Evolutionary conservation across 2,329 filamentous ascomycete genomes (phyloP), one percentile per base, ranked within the genome.

Genomic region (Aspergillus pseudotamarii): DNA sequence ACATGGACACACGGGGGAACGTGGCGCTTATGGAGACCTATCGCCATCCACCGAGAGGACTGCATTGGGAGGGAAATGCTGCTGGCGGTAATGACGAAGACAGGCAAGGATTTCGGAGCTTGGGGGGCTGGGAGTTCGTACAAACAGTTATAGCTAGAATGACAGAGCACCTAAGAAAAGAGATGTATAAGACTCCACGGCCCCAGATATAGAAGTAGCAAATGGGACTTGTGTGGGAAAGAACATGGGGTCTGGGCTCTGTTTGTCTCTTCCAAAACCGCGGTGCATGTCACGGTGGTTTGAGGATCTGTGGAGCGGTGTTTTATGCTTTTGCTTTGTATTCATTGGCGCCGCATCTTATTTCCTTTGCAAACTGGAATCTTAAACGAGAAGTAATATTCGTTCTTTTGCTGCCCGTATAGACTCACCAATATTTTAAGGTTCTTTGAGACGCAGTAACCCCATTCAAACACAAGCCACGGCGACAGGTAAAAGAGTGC

Each of bases 101-200:
- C 59, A 58, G 48, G 58, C 23, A 59, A 53, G 59, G 30, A 55
- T 57, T 63, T 43, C 26, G 30, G 30, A 55, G 46, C 10, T 53
- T 60, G 43, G 58, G 23, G 53, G 50, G 28, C 12, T 43, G 56
- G 65, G 67, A 34, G 21, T 69, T 66, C 78, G 68, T 79, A 81
- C 80, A 81, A 68, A 81, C 79, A 58, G 80, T 81, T 64, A 82
- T 77, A 61, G 77, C 76, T 66, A 81, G 68, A 61, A 82, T 81
- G 69, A 81, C 76, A 59, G 75, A 72, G 69, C 78, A 80, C 80
- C 80, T 82, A 76, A 45, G 71, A 64, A 66, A 48, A 67, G 61
- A 65, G 59, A 64, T 38, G 61, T 69, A 77, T 78, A 70, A 78
- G 75, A 76, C 68, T 71, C 66, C 58, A 60, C 62, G 62, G 30